Evolutionary conservation across 192 early-diverging fungal genomes (phyloP).

Genomic region (Backusella liffmaniae): DNA sequence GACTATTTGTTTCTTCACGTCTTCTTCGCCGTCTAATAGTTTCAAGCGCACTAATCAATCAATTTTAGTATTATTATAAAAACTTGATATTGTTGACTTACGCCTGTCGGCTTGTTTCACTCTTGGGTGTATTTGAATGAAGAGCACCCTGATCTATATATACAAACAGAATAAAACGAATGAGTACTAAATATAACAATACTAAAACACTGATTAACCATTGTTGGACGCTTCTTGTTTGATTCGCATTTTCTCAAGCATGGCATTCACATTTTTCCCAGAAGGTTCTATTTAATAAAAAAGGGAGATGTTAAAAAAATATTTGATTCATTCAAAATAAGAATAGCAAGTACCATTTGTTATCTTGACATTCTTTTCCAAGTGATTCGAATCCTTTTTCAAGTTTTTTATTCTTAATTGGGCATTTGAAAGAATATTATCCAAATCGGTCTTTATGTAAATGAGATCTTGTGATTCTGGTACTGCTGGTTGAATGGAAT

Average conservation of each 20-base stretch:
- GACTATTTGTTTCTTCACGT: constrained; percentile 16
- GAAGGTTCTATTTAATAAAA: constrained; percentile 1
- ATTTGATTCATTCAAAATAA: neutral
- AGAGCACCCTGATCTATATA: neutral
- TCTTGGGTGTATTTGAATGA: constrained; percentile 1
- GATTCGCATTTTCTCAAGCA: constrained; percentile 13
- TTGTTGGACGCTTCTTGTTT: constrained; percentile 5
- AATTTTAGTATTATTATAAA: neutral
- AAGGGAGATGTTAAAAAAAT: neutral
- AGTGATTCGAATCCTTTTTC: constrained; percentile 24
- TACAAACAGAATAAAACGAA: neutral
- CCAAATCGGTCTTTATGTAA: constrained; percentile 28
- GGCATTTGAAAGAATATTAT: constrained; percentile 23
- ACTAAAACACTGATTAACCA: neutral
- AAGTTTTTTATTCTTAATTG: constrained; percentile 20
- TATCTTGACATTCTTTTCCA: constrained; percentile 29
- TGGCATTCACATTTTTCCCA: constrained; percentile 16
- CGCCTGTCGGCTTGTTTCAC: constrained; percentile 14
- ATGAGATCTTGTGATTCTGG: constrained; percentile 28
- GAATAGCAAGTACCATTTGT: neutral
- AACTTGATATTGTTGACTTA: neutral
- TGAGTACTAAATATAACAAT: neutral
- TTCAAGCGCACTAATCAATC: constrained; percentile 11
- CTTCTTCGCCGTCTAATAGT: constrained; percentile 6
- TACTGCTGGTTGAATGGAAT: constrained; percentile 5